Conservation (phyloP, 768 basidiomycete genomes). For the Mycena maculata region DNA sequence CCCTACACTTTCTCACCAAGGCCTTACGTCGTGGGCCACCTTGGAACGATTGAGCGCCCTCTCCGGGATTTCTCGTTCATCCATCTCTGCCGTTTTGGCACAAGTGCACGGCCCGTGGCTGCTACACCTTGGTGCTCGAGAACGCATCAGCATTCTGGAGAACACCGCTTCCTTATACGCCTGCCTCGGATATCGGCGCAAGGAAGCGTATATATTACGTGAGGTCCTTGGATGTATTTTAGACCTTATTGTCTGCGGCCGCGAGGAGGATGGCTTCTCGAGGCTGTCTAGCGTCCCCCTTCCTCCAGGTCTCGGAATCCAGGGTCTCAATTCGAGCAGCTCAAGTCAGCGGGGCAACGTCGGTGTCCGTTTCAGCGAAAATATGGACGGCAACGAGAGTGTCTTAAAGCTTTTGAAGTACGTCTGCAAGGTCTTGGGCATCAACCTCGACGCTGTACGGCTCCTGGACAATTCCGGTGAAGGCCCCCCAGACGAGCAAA, state of each 20-base stretch:
- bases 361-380: slow-evolving; percentile 79
- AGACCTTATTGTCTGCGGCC: slow-evolving; percentile 87
- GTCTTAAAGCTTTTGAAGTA: slow-evolving; percentile 80
- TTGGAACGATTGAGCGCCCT: slow-evolving; percentile 75
- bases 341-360: slow-evolving; percentile 63
- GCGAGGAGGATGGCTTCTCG: slow-evolving; percentile 73
- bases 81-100: slow-evolving; percentile 73
- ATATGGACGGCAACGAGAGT: slow-evolving; percentile 83
- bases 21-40: slow-evolving; percentile 58
- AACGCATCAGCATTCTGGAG: slow-evolving; percentile 79
- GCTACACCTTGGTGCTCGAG: slow-evolving; percentile 79
- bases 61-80: slow-evolving; percentile 76
- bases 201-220: slow-evolving; percentile 88
- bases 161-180: slow-evolving; percentile 80
- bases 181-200: slow-evolving; percentile 85
- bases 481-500: slow-evolving; percentile 29
- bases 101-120: slow-evolving; percentile 91
- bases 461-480: slow-evolving; percentile 48
- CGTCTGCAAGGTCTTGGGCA: slow-evolving; percentile 82
- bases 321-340: slow-evolving; percentile 53
- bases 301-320: slow-evolving; percentile 60
- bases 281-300: slow-evolving; percentile 54
- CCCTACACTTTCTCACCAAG: slow-evolving; percentile 63
- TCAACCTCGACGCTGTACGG: slow-evolving; percentile 80
- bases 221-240: slow-evolving; percentile 88